These are phyloP conservation scores for Endocalyx cinctus DNA, from an alignment of 2,329 filamentous ascomycete species.

Conservation along the genomic window DNA sequence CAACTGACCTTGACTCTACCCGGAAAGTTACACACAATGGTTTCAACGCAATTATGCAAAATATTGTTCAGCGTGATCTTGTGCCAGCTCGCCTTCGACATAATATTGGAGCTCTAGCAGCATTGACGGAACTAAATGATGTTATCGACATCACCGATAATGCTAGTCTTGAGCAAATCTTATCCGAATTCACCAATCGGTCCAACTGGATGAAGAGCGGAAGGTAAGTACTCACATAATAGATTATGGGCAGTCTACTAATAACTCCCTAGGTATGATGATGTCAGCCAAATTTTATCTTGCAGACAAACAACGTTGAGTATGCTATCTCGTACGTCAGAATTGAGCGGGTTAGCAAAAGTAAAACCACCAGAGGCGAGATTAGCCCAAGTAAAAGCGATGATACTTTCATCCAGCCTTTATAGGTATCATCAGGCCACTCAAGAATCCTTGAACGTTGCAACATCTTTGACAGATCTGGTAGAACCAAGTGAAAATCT, in stretches of 20 bases:
- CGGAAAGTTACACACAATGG: slow-evolving; percentile 58
- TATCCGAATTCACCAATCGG: slow-evolving; percentile 60
- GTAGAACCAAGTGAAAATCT: slow-evolving; percentile 63
- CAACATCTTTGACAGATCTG: slow-evolving; percentile 76
- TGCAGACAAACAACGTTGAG: slow-evolving; percentile 80
- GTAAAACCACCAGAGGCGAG: slow-evolving; percentile 61
- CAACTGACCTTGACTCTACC: slow-evolving; percentile 51
- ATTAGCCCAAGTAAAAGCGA: slow-evolving; percentile 69
- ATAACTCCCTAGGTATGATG: slow-evolving; percentile 55
- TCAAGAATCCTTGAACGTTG: slow-evolving; percentile 82
- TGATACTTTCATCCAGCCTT: slow-evolving; percentile 69
- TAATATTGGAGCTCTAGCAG: slow-evolving; percentile 60
- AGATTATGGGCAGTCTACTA: slow-evolving; percentile 10
- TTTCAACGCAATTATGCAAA: slow-evolving; percentile 55
- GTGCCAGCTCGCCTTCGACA: slow-evolving; percentile 49
- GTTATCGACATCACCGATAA: slow-evolving; percentile 58
- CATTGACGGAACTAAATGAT: slow-evolving; percentile 78
- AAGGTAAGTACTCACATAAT: slow-evolving; percentile 48
- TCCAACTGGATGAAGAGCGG: slow-evolving; percentile 78
- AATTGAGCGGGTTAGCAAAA: slow-evolving; percentile 56
- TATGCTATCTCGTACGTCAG: slow-evolving; percentile 66
- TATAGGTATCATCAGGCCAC: slow-evolving; percentile 75
- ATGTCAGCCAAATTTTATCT: slow-evolving; percentile 75
- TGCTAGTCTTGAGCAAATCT: slow-evolving; percentile 56
- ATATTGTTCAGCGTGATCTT: slow-evolving; percentile 44